Percentiles rank a stretch among this genome's conserved stretches.
These are phyloP conservation scores for Fagus sylvatica DNA, from an alignment of 306 rosid species.

Conservation along the genomic window DNA sequence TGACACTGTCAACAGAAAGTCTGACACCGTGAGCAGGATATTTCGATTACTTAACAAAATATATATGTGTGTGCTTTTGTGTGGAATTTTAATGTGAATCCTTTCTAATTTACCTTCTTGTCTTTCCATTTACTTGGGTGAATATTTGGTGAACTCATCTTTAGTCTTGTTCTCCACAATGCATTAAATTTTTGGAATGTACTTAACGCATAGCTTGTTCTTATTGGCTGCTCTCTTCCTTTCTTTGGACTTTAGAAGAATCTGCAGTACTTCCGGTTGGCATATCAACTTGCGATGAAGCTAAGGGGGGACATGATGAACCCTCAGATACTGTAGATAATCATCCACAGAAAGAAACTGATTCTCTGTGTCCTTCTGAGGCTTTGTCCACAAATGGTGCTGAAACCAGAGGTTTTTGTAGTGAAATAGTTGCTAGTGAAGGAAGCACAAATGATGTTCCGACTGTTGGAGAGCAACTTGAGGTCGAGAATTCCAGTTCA, in stretches of 20 bases:
- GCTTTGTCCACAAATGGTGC: constrained; percentile 31
- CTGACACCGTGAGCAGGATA: neutral
- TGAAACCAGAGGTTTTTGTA: constrained; percentile 25
- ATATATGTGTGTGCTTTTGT: too few species aligned
- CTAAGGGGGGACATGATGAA: constrained; percentile 38
- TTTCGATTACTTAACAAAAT: too few species aligned
- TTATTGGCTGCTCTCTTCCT: constrained; percentile 14
- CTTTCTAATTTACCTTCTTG: neutral
- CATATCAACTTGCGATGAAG: constrained; percentile 54
- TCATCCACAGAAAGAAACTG: constrained; percentile 20
- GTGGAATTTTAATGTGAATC: neutral
- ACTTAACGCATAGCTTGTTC: constrained; percentile 8
- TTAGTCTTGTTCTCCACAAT: constrained; percentile 2
- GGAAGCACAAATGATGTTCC: constrained; percentile 26
- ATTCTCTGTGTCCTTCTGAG: constrained; percentile 27
- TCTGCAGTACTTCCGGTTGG: constrained; percentile 39
- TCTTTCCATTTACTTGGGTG: constrained; percentile 10
- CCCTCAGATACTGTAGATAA: constrained; percentile 29
- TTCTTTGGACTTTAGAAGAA: constrained; percentile 48
- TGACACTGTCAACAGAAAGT: neutral
- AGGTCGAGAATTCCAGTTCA: constrained; percentile 37
- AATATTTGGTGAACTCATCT: neutral
- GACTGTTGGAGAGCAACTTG: constrained; percentile 34
- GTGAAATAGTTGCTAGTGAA: constrained; percentile 32
- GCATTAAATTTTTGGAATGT: neutral